A percentile compares a stretch with the other conserved stretches of the same genome.
These are phyloP conservation scores for Lichina pygmaea DNA, from an alignment of 495 filamentous ascomycete genomes.

Conservation along the genomic window DNA sequence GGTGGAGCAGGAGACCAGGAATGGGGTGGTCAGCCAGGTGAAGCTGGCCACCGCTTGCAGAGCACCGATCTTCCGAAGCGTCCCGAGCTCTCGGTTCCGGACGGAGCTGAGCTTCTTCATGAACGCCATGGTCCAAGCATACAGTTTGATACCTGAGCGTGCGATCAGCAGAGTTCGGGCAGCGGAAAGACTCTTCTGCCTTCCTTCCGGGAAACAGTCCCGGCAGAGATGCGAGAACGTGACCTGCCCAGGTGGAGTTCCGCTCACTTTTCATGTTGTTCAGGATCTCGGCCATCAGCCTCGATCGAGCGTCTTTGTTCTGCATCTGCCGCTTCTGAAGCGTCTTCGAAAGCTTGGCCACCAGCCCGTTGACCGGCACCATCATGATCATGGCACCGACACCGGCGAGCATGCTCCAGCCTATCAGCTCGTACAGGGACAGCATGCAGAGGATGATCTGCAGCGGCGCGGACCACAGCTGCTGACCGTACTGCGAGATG, in stretches of 20 bases:
- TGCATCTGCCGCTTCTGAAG: constrained; percentile 95
- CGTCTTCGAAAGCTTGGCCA: constrained; percentile 79
- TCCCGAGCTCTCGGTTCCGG: constrained; percentile 81
- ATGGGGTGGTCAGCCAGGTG: constrained; percentile 98
- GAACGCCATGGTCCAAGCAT: constrained; percentile 90
- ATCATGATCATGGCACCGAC: constrained; percentile 89
- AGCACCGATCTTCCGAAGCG: constrained; percentile 84
- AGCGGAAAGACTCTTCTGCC: background rate
- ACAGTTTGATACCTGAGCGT: constrained; percentile 50
- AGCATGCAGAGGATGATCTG: constrained; percentile 90
- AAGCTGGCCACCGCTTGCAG: constrained; percentile 88
- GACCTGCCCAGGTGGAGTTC: background rate
- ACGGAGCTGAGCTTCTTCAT: constrained; percentile 92
- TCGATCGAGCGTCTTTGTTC: constrained; percentile 86
- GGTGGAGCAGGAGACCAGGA: constrained; percentile 90
- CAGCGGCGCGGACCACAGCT: constrained; percentile 88
- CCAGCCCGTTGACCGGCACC: constrained; percentile 88
- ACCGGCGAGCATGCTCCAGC: constrained; percentile 86
- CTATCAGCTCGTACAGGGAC: constrained; percentile 82
- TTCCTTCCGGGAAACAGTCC: background rate
- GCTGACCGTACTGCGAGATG: constrained; percentile 80
- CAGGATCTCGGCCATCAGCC: constrained; percentile 88
- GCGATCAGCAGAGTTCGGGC: too few species aligned
- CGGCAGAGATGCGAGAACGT: background rate
- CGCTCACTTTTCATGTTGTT: constrained; percentile 80